Evolutionary conservation across 2,329 filamentous ascomycete genomes (phyloP), one percentile per base, ranked within the genome.

Genomic region (Chaetothyriales sp.): DNA sequence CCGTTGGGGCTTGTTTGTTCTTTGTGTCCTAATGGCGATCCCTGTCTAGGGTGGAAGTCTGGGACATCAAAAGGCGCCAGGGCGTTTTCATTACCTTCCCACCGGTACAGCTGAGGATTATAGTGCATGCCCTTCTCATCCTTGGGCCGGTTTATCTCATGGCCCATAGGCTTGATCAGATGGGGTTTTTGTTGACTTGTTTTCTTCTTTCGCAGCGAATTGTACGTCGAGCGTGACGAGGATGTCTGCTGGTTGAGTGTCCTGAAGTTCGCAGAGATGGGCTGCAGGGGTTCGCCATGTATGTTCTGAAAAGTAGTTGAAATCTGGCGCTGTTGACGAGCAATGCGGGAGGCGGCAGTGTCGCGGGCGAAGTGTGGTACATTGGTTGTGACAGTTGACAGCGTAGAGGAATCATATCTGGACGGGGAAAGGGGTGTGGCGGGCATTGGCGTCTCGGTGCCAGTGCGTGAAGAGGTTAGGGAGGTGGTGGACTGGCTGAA

Each of bases 61-160:
- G 80, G 70, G 50, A 75, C 66, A 49, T 95, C 88, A 66, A 98
- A 98, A 3, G 80, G 79, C 56, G 78, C 77, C 49, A 94, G 72
- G 32, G 77, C 83, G 60, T 87, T 90, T 65, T 98, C 92, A 61
- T 98, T 98, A 49, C 92, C 92, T 72, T 98, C 92, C 92, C 92
- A 98, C 47, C 81, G 78, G 62, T 82, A 92, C 7, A 86, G 84
- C 25, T 77, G 73, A 5, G 92, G 86, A 62, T 98, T 96, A 65
- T 95, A 98, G 50, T 80, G 83, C 92, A 98, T 98, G 57, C 90
- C 92, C 66, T 95, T 92, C 54, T 95, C 78, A 62, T 82, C 86
- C 90, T 90, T 94, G 32, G 83, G 75, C 59, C 86, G 83, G 60
- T 84, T 86, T 54, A 81, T 76, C 42, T 77, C 74, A 58, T 78